Evolutionary conservation across 495 filamentous ascomycete species (phyloP).

Genomic region (Daldinia bambusicola): DNA sequence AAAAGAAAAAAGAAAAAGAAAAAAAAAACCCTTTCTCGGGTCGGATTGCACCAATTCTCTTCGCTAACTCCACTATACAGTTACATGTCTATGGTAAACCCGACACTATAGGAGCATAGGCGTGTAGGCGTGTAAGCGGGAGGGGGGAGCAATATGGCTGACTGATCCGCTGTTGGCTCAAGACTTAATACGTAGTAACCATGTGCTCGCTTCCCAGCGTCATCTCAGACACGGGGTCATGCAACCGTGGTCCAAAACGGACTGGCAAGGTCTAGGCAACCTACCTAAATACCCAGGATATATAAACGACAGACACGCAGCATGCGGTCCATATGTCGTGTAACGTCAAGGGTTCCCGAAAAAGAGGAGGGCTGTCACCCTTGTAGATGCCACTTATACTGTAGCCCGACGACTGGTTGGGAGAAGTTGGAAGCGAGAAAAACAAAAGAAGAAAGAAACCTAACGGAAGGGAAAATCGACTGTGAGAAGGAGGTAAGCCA

Average conservation of each 20-base stretch:
- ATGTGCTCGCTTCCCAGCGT: conserved; percentile 41
- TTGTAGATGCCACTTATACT: conserved; percentile 19
- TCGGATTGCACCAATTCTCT: conserved; percentile 35
- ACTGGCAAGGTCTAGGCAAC: conserved; percentile 34
- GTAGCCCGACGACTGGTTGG: conserved; percentile 14
- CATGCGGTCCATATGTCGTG: conserved; percentile 41
- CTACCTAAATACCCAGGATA: conserved; percentile 28
- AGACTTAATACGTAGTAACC: conserved; percentile 17
- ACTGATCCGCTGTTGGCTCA: conserved; percentile 25
- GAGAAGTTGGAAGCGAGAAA: conserved; percentile 8
- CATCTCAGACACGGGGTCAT: conserved; percentile 45
- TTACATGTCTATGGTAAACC: conserved; percentile 8
- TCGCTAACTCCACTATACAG: conserved; percentile 31
- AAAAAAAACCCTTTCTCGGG: conserved; percentile 30
- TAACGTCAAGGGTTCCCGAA: conserved; percentile 44
- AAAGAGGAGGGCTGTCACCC: conserved; percentile 9
- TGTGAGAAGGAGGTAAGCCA: conserved; percentile 6
- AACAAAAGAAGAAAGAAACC: background rate
- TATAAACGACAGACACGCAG: conserved; percentile 45
- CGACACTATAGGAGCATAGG: background rate
- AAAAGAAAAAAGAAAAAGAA: background rate
- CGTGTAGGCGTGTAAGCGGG: conserved; percentile 1
- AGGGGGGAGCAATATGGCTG: conserved; percentile 22
- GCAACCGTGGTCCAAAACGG: conserved; percentile 44
- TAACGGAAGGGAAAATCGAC: conserved; percentile 30